These are phyloP conservation scores for Schizophyllum amplum DNA, from an alignment of 1,284 basidiomycete species.

Conservation along the genomic window DNA sequence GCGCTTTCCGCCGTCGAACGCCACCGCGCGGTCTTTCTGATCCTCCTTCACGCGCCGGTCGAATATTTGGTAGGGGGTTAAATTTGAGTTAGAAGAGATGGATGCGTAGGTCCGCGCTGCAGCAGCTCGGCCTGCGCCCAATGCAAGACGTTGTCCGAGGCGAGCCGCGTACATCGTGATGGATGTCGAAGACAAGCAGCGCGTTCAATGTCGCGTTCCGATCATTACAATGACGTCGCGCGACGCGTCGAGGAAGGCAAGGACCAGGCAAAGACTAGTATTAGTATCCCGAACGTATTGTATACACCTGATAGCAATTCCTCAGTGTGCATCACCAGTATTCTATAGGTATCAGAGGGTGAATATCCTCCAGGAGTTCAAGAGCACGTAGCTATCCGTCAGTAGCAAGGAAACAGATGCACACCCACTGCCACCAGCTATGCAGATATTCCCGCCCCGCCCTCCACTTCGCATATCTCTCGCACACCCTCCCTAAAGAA, in stretches of 20 bases:
- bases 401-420: not conserved
- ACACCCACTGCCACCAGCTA: too few species aligned
- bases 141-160: not conserved
- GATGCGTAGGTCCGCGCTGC: not conserved
- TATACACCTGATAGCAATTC: not conserved
- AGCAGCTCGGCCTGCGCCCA: not conserved
- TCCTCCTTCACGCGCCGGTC: conserved; percentile 78
- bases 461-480: conserved; percentile 69
- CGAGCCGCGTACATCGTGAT: not conserved
- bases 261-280: too few species aligned
- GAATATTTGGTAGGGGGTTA: conserved; percentile 70
- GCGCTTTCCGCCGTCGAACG: conserved; percentile 43
- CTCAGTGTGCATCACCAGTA: not conserved
- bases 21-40: conserved; percentile 76
- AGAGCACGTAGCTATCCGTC: not conserved
- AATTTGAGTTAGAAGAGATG: not conserved
- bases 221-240: not conserved
- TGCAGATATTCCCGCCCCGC: conserved; percentile 33
- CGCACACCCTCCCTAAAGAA: conserved; percentile 77
- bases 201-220: not conserved
- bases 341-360: not conserved
- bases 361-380: not conserved
- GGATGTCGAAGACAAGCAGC: not conserved
- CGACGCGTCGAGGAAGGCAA: too few species aligned
- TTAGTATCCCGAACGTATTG: too few species aligned